Conservation (phyloP, 192 early-diverging fungal species). For the Gaertneriomyces sp. region DNA sequence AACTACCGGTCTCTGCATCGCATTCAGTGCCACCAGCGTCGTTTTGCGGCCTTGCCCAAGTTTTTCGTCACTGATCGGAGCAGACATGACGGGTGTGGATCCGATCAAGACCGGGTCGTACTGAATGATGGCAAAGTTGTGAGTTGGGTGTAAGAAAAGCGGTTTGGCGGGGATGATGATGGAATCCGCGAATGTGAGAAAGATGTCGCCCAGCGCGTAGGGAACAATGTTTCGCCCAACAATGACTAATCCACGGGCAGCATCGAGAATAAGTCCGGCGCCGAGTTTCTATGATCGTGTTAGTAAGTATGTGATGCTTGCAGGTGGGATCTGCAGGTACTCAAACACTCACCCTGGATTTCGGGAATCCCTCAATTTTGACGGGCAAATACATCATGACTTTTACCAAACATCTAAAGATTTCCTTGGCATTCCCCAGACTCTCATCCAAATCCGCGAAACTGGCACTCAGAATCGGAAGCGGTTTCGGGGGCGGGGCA, state of each 20-base stretch:
- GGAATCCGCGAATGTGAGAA: constrained; percentile 80
- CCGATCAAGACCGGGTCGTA: constrained; percentile 77
- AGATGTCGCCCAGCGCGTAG: constrained; percentile 71
- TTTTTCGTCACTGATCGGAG: constrained; percentile 53
- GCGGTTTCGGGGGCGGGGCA: constrained; percentile 57
- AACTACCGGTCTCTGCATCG: constrained; percentile 48
- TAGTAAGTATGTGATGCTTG: neutral
- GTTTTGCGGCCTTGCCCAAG: constrained; percentile 61
- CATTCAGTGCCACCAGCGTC: constrained; percentile 47
- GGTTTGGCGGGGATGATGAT: constrained; percentile 84
- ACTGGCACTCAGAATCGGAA: constrained; percentile 65
- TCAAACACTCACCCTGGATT: constrained; percentile 28
- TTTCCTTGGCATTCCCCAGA: constrained; percentile 62
- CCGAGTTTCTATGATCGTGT: constrained; percentile 51
- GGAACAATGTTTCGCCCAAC: constrained; percentile 80
- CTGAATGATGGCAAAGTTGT: constrained; percentile 81
- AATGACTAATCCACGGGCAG: constrained; percentile 72
- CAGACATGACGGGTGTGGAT: constrained; percentile 64
- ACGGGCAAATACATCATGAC: constrained; percentile 78
- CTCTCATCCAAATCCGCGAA: constrained; percentile 67
- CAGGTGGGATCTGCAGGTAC: neutral
- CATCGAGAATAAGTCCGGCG: constrained; percentile 76
- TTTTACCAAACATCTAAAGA: constrained; percentile 77
- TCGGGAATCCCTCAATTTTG: constrained; percentile 71
- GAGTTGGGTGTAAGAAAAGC: constrained; percentile 78